Evolutionary conservation across 805 yeast genomes (phyloP), one percentile per base, ranked within the genome.

Genomic region (Cyberlindnera amylophila): DNA sequence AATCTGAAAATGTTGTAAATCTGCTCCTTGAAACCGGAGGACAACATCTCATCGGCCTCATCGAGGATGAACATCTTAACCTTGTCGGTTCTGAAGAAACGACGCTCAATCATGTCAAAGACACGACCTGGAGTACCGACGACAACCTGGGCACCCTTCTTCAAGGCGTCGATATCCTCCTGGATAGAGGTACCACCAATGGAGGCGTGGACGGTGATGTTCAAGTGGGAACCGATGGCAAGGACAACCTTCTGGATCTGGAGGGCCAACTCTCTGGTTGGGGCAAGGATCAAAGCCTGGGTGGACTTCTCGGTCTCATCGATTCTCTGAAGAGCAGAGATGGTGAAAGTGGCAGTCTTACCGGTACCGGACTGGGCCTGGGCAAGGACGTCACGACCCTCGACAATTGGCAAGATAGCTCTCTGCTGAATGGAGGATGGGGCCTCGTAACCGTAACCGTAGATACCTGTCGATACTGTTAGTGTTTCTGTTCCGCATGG

Each of bases 361-460:
- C 99, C 99, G 44, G 99, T 91, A 72, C 99, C 99, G 38, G 96
- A 88, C 74, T 91, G 99, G 52, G 99, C 98, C 74, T 91, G 99
- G 53, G 98, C 99, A 56, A 91, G 81, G 46, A 89, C 95, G 70
- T 91, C 98, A 69, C 88, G 84, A 50, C 96, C 96, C 66, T 82
- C 85, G 61, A 87, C 82, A 66, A 93, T 90, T 68, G 96, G 99
- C 70, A 84, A 74, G 58, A 91, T 93, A 53, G 99, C 99, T 70
- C 99, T 82, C 67, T 88, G 93, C 75, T 91, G 99, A 74, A 91
- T 93, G 47, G 98, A 90, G 46, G 97, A 89, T 57, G 99, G 99
- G 47, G 76, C 77, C 74, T 90, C 97, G 71, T 87, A 93, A 72
- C 98, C 97, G 74, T 84, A 86, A 60, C 85, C 89, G 66, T 77